Percentiles rank a stretch among this genome's conserved stretches.
Conservation (phyloP, 306 rosid species). For the Prunus persica region DNA sequence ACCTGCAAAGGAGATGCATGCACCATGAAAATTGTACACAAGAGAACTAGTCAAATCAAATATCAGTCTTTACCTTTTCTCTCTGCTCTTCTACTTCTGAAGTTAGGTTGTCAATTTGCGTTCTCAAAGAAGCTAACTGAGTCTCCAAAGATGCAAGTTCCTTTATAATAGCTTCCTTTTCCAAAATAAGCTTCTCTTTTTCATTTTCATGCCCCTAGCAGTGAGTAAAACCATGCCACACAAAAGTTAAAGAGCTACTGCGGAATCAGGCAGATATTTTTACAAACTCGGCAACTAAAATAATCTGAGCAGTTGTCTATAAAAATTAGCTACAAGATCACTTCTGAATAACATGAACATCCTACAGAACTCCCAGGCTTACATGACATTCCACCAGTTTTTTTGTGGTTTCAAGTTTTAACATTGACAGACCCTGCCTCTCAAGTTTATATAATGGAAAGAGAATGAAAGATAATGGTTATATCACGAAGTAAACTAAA, state of each 20-base stretch:
- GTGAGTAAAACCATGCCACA: slow-evolving; percentile 19
- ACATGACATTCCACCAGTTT: neutral
- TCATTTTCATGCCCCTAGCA: slow-evolving; percentile 89
- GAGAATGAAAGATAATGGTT: neutral
- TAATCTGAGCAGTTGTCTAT: neutral
- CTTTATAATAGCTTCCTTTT: slow-evolving; percentile 80
- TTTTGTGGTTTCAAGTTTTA: neutral
- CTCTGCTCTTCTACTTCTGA: slow-evolving; percentile 71
- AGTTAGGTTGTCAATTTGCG: slow-evolving; percentile 48
- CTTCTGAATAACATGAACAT: neutral
- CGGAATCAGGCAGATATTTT: neutral
- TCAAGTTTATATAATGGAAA: neutral
- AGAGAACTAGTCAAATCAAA: slow-evolving; percentile 16
- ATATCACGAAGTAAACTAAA: too few relatives aligned
- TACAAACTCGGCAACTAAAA: slow-evolving; percentile 11
- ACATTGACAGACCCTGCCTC: neutral
- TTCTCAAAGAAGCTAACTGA: slow-evolving; percentile 56
- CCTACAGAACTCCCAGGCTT: neutral
- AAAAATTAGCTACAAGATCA: neutral
- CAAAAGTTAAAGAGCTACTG: slow-evolving; percentile 1
- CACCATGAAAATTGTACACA: slow-evolving; percentile 22
- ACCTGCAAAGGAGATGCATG: slow-evolving; percentile 54
- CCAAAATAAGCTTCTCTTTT: slow-evolving; percentile 90
- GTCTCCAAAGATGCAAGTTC: slow-evolving; percentile 70
- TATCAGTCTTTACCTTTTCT: slow-evolving; percentile 42